phyloP scores from a whole-genome alignment of 1,284 basidiomycete species.

The Ganoderma multipileum region DNA sequence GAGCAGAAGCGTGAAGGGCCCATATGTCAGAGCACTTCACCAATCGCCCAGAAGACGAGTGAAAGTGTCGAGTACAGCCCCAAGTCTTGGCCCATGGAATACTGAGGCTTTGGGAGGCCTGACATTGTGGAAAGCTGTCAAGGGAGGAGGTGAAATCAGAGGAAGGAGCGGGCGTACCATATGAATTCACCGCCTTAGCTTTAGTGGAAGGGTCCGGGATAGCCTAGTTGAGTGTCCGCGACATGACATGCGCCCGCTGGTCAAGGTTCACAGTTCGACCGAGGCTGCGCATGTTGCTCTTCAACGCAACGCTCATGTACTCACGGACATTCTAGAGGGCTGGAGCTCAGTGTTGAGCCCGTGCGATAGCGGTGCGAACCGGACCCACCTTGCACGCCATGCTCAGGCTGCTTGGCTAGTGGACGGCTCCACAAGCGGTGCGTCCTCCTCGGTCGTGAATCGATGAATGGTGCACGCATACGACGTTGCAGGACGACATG shows the following conservation, averaged over 20 bases:
- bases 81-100: background rate
- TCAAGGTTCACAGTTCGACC: background rate
- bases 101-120: background rate
- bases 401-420: background rate
- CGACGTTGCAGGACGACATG: background rate
- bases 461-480: background rate
- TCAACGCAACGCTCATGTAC: background rate
- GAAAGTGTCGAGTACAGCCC: background rate
- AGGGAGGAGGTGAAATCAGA: background rate
- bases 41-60: background rate
- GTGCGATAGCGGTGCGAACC: background rate
- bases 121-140: background rate
- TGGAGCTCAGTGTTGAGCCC: conserved; percentile 1
- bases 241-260: background rate
- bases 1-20: conserved; percentile 3
- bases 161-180: conserved; percentile 1
- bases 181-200: background rate
- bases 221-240: conserved; percentile 7
- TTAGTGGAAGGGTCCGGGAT: background rate
- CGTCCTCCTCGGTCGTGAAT: background rate
- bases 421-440: conserved; percentile 1
- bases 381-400: background rate
- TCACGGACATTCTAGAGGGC: background rate
- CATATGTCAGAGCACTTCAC: background rate
- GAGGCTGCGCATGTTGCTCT: background rate